phyloP scores from a whole-genome alignment of 805 yeast species.

The Suhomyces pyralidae region DNA sequence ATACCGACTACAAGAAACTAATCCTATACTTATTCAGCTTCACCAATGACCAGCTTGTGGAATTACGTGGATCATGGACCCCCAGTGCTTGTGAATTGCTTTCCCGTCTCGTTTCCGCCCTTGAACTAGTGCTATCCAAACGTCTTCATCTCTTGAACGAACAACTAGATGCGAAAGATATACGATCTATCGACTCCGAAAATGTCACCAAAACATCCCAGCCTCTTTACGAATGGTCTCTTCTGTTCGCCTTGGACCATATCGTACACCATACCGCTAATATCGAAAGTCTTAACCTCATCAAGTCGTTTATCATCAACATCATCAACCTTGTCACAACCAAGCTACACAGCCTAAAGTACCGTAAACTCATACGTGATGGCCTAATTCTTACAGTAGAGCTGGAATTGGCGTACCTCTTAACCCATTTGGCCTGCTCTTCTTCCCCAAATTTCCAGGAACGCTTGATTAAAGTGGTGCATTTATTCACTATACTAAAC shows the following conservation, averaged over 20 bases:
- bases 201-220: not conserved
- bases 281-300: conserved; percentile 14
- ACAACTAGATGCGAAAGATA: conserved; percentile 16
- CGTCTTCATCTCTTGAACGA: conserved; percentile 25
- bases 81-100: conserved; percentile 14
- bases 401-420: conserved; percentile 11
- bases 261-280: conserved; percentile 15
- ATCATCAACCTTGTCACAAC: conserved; percentile 30
- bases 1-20: conserved; percentile 35
- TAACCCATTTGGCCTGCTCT: conserved; percentile 9
- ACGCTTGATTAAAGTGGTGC: conserved; percentile 18
- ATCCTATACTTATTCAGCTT: conserved; percentile 32
- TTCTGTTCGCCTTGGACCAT: conserved; percentile 25
- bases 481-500: conserved; percentile 34
- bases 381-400: conserved; percentile 18
- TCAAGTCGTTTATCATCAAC: conserved; percentile 34
- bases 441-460: not conserved
- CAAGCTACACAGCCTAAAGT: conserved; percentile 25
- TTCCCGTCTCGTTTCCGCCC: conserved; percentile 23
- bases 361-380: conserved; percentile 19
- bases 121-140: conserved; percentile 33
- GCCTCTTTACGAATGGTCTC: conserved; percentile 30
- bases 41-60: conserved; percentile 22
- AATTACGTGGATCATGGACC: not conserved
- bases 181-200: conserved; percentile 7